These are phyloP conservation scores for Hsuehochloa calcarea DNA, from an alignment of 176 grass and related monocot genomes.

Conservation along the genomic window DNA sequence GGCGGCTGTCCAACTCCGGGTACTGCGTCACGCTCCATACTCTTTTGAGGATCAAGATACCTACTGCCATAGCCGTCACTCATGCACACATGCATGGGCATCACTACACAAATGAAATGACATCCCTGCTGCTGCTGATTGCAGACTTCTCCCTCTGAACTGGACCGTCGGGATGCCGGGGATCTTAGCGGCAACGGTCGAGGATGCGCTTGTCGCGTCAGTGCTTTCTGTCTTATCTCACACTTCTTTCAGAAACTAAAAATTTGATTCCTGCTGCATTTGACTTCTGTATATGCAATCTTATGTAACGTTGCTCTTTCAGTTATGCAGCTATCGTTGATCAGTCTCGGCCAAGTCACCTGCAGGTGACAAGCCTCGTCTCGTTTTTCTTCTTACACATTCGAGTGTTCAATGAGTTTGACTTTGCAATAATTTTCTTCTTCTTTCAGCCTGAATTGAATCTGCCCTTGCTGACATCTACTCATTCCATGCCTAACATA, in stretches of 20 bases:
- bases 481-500: slow-evolving; percentile 43
- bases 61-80: neutral
- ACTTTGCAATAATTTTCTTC: neutral
- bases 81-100: neutral
- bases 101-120: neutral
- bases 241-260: neutral
- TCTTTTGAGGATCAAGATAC: too few relatives aligned
- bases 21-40: neutral
- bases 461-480: slow-evolving; percentile 50
- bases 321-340: slow-evolving; percentile 76
- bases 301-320: neutral
- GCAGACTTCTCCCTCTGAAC: slow-evolving; percentile 84
- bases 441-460: slow-evolving; percentile 55
- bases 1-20: slow-evolving; percentile 75
- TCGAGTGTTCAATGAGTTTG: neutral
- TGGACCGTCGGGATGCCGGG: slow-evolving; percentile 92
- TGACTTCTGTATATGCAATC: neutral
- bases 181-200: slow-evolving; percentile 77
- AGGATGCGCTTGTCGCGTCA: slow-evolving; percentile 72
- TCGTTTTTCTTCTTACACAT: neutral
- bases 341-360: slow-evolving; percentile 20
- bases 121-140: neutral
- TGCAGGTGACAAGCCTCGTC: slow-evolving; percentile 29
- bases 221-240: neutral
- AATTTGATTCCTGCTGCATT: neutral